A percentile compares a stretch with the other conserved stretches of the same genome.
These are phyloP conservation scores for Xylaria sp. DNA, from an alignment of 2,329 filamentous ascomycete species.

Conservation along the genomic window DNA sequence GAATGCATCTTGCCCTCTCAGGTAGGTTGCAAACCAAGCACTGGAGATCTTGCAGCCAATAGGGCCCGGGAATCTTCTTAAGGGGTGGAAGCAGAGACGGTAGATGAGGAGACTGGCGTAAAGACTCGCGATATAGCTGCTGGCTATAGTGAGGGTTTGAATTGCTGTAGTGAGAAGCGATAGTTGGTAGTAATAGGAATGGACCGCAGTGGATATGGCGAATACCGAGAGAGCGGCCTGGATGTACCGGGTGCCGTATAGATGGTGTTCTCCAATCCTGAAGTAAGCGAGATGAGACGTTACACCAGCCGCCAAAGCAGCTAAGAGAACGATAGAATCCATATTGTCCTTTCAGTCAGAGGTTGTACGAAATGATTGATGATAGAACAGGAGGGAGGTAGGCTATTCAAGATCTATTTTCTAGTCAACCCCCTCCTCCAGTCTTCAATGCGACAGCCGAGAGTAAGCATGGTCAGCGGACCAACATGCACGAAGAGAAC, in stretches of 20 bases:
- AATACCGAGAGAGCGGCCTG: neutral
- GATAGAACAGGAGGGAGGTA: no score
- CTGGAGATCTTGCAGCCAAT: slow-evolving; percentile 17
- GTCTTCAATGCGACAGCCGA: no score
- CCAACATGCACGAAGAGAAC: no score
- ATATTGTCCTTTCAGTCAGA: neutral
- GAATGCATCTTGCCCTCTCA: slow-evolving; percentile 11
- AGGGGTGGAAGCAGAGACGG: slow-evolving; percentile 23
- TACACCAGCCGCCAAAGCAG: slow-evolving; percentile 10
- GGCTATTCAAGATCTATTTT: no score
- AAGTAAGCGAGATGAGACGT: slow-evolving; percentile 16
- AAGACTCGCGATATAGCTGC: slow-evolving; percentile 10
- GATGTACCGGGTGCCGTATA: slow-evolving; percentile 13
- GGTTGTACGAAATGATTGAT: neutral
- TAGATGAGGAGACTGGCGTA: slow-evolving; percentile 20
- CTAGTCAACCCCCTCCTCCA: no score
- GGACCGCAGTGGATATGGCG: neutral
- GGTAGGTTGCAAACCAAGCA: slow-evolving; percentile 19
- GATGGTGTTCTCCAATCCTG: slow-evolving; percentile 23
- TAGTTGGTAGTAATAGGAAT: neutral
- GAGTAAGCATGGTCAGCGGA: no score
- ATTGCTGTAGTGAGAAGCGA: neutral
- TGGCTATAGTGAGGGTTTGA: neutral
- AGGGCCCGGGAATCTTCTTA: slow-evolving; percentile 21
- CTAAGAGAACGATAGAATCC: neutral